These are phyloP conservation scores for Alternaria consortialis DNA, from an alignment of 2,329 filamentous ascomycete species.

Conservation along the genomic window DNA sequence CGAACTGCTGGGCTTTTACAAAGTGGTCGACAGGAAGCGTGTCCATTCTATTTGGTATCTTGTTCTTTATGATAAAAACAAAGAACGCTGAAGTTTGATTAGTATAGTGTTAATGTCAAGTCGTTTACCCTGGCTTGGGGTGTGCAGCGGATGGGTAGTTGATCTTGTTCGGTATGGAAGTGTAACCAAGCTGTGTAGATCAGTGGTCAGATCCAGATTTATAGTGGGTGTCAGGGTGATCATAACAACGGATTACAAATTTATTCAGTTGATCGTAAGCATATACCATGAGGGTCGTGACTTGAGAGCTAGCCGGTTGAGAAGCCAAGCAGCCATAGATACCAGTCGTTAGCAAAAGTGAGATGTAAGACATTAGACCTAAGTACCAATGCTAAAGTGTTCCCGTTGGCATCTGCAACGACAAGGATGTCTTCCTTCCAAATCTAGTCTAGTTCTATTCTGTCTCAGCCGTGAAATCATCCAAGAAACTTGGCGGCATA, in stretches of 20 bases:
- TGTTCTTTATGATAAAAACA: too few species aligned
- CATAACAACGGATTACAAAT: neutral
- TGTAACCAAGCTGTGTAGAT: neutral
- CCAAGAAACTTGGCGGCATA: slow-evolving; percentile 6
- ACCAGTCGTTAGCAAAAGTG: too few species aligned
- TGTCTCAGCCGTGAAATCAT: slow-evolving; percentile 13
- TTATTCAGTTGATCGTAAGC: neutral
- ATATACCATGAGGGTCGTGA: neutral
- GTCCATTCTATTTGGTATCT: slow-evolving; percentile 11
- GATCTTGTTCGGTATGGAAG: neutral
- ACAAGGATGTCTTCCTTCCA: slow-evolving; percentile 20
- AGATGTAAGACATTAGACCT: neutral
- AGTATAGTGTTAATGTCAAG: too few species aligned
- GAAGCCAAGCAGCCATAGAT: neutral
- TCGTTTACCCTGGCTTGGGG: too few species aligned
- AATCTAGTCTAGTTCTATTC: slow-evolving; percentile 22
- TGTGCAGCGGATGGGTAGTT: neutral
- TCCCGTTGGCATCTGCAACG: slow-evolving; percentile 14
- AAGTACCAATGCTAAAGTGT: neutral
- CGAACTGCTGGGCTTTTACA: slow-evolving; percentile 26
- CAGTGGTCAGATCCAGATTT: too few species aligned
- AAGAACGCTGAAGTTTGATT: too few species aligned
- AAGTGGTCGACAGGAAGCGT: slow-evolving; percentile 28
- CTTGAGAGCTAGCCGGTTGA: neutral
- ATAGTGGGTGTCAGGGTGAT: neutral